Evolutionary conservation across 1,139 yeast genomes (phyloP).

Genomic region (Candida gigantensis): DNA sequence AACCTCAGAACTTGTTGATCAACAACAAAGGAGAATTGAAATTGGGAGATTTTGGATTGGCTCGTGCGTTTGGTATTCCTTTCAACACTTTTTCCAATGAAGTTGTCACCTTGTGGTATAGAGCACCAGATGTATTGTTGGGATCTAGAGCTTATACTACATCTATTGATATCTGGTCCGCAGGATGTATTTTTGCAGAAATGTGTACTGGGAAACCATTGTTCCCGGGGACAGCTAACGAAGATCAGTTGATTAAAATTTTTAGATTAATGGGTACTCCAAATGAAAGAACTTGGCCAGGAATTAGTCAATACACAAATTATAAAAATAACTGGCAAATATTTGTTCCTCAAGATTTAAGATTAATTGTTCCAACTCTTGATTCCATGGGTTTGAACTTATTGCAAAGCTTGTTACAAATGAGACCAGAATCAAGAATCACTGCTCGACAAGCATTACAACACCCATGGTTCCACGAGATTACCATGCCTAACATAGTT

Average conservation of each 20-base stretch:
- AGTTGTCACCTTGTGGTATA: conserved; percentile 96
- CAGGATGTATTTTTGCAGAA: conserved; percentile 97
- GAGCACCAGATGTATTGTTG: conserved; percentile 95
- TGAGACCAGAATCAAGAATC: conserved; percentile 90
- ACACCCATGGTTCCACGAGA: conserved; percentile 95
- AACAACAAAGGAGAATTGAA: conserved; percentile 87
- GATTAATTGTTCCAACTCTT: conserved; percentile 71
- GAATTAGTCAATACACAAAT: conserved; percentile 81
- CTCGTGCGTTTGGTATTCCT: conserved; percentile 97
- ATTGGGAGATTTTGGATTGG: conserved; percentile 96
- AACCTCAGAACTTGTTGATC: conserved; percentile 91
- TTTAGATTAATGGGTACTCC: conserved; percentile 97
- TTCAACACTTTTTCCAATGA: conserved; percentile 96
- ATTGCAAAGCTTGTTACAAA: conserved; percentile 73
- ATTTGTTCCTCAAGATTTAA: conserved; percentile 81
- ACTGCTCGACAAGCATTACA: conserved; percentile 91
- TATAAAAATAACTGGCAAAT: conserved; percentile 78
- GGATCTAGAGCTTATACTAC: conserved; percentile 96
- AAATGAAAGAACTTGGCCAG: conserved; percentile 94
- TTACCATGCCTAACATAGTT: conserved; percentile 45
- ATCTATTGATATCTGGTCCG: conserved; percentile 97
- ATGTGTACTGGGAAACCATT: conserved; percentile 98
- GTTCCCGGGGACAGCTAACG: conserved; percentile 95
- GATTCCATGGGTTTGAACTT: conserved; percentile 83
- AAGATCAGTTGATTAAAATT: conserved; percentile 86